Percentiles rank a stretch among this genome's conserved stretches.
Conservation (phyloP, 2,329 filamentous ascomycete species). For the Cyphellophora europaea region DNA sequence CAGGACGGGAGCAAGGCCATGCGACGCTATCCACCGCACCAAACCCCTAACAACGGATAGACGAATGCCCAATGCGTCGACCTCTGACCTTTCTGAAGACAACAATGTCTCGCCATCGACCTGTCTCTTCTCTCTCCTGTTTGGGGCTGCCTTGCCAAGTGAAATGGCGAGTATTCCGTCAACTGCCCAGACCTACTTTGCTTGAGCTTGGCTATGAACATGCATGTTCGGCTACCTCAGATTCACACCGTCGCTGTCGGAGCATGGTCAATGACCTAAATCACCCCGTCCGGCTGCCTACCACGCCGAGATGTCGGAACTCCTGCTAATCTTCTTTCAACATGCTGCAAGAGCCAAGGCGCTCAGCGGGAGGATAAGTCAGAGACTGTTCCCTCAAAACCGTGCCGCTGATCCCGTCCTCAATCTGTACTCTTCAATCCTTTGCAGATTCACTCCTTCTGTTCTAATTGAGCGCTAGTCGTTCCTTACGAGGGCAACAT, state of each 20-base stretch:
- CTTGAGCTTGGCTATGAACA: not conserved
- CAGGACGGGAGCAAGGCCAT: too few relatives aligned
- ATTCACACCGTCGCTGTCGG: not conserved
- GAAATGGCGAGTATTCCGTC: not conserved
- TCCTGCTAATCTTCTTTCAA: too few relatives aligned
- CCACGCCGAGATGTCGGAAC: not conserved
- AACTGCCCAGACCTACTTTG: not conserved
- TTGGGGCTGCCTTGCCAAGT: not conserved
- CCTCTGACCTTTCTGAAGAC: not conserved
- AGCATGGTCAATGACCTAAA: not conserved
- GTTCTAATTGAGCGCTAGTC: not conserved
- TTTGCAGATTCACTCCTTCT: not conserved
- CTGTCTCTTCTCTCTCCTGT: not conserved
- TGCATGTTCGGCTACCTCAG: not conserved
- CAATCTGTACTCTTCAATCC: not conserved
- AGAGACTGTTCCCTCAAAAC: not conserved
- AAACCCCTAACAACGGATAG: not conserved
- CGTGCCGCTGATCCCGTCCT: not conserved
- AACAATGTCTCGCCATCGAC: not conserved
- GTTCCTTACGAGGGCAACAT: not conserved
- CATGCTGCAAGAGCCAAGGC: too few relatives aligned
- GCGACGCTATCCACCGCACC: too few relatives aligned
- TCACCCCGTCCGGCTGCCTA: not conserved
- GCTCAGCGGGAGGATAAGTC: too few relatives aligned
- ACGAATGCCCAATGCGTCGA: not conserved